Evolutionary conservation across 2,329 filamentous ascomycete species (phyloP).

Genomic region (Talaromyces rugulosus): DNA sequence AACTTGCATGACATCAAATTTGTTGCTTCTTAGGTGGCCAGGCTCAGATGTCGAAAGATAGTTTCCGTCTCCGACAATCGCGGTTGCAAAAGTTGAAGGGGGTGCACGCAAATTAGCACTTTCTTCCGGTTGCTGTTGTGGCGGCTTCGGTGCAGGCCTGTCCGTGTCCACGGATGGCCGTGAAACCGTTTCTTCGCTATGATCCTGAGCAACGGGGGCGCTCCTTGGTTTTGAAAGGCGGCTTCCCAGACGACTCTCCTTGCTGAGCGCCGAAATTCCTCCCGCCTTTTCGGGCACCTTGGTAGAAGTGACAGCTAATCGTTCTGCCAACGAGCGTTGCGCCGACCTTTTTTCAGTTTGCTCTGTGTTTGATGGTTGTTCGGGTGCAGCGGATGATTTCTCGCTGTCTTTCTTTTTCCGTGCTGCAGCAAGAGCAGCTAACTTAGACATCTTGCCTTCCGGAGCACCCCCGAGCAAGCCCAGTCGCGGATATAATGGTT

Average conservation of each 20-base stretch:
- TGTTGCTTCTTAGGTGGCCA: slow-evolving; percentile 29
- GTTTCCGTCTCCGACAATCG: slow-evolving; percentile 32
- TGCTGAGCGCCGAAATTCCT: slow-evolving; percentile 19
- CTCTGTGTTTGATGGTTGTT: background rate
- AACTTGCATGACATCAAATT: slow-evolving; percentile 32
- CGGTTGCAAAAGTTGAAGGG: slow-evolving; percentile 50
- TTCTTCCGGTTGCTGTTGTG: slow-evolving; percentile 14
- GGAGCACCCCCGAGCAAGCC: slow-evolving; percentile 75
- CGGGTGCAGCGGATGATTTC: slow-evolving; percentile 34
- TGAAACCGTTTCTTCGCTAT: background rate
- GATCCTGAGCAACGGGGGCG: slow-evolving; percentile 3
- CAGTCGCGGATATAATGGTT: slow-evolving; percentile 55
- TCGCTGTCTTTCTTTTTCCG: slow-evolving; percentile 77
- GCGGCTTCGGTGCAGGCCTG: slow-evolving; percentile 4
- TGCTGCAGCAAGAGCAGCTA: slow-evolving; percentile 83
- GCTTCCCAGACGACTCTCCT: slow-evolving; percentile 14
- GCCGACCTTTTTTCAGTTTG: slow-evolving; percentile 4
- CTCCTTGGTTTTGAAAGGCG: slow-evolving; percentile 17
- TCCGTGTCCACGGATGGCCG: slow-evolving; percentile 8
- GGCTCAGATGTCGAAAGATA: slow-evolving; percentile 25
- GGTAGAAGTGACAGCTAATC: slow-evolving; percentile 24
- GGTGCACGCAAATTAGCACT: slow-evolving; percentile 35
- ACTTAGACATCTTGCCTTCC: slow-evolving; percentile 74
- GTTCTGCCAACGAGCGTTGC: slow-evolving; percentile 32
- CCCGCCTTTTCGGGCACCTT: slow-evolving; percentile 17